Conservation (phyloP, 306 rosid species). For the Leucaena leucocephala region DNA sequence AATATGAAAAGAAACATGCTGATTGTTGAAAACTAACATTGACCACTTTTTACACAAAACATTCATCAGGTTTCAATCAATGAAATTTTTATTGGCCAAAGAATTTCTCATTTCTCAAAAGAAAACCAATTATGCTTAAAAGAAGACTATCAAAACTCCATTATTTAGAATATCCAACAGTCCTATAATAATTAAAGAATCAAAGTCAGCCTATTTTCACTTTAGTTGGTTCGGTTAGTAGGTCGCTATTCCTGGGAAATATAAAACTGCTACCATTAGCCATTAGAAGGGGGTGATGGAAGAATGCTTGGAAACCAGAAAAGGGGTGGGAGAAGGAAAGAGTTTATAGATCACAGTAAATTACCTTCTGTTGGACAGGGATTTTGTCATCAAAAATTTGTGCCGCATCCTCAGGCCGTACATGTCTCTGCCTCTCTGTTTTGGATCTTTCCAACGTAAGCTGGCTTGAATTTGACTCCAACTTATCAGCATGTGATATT, state of each 20-base stretch:
- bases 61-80: neutral
- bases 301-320: neutral
- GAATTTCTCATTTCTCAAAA: neutral
- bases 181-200: neutral
- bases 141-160: neutral
- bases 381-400: conserved; percentile 68
- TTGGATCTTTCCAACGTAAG: conserved; percentile 73
- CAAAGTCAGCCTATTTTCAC: neutral
- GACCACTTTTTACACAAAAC: neutral
- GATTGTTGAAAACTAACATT: neutral
- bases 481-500: conserved; percentile 46
- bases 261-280: neutral
- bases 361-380: conserved; percentile 76
- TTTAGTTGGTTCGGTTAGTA: neutral
- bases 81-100: neutral
- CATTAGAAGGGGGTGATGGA: too few relatives aligned
- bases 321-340: neutral
- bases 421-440: conserved; percentile 72
- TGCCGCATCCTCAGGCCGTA: conserved; percentile 76
- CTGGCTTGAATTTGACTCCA: conserved; percentile 51
- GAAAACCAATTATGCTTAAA: neutral
- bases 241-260: neutral
- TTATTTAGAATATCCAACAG: neutral
- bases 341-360: conserved; percentile 19
- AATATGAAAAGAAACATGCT: neutral